These are phyloP conservation scores for Punica granatum DNA, from an alignment of 345 rosid species.

Conservation along the genomic window DNA sequence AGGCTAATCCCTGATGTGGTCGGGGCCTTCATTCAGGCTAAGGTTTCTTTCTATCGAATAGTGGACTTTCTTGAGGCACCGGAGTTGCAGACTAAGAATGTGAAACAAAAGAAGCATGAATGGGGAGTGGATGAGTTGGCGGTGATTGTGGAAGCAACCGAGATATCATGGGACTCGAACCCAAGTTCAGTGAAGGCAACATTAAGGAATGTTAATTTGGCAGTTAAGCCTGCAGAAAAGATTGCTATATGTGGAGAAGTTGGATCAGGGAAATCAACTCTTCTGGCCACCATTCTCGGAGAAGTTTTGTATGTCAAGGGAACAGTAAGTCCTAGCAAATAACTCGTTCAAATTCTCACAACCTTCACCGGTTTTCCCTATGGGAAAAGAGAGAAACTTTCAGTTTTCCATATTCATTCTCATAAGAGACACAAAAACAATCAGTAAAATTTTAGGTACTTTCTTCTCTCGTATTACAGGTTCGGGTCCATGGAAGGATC, in stretches of 20 bases:
- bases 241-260: conserved; percentile 57
- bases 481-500: conserved; percentile 27
- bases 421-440: no score
- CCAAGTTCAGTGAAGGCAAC: conserved; percentile 20
- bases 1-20: conserved; percentile 41
- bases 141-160: conserved; percentile 20
- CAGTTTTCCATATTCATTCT: no score
- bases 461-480: conserved; percentile 15
- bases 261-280: conserved; percentile 60
- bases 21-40: conserved; percentile 34
- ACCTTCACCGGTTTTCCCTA: background rate
- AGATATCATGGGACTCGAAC: conserved; percentile 40
- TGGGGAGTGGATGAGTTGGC: conserved; percentile 11
- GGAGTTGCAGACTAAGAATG: conserved; percentile 22
- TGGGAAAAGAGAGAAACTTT: background rate
- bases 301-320: conserved; percentile 45
- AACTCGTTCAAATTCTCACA: background rate
- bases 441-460: background rate
- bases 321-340: conserved; percentile 20
- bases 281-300: conserved; percentile 50
- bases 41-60: conserved; percentile 38
- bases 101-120: conserved; percentile 11
- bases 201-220: conserved; percentile 27
- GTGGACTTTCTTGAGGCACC: conserved; percentile 39
- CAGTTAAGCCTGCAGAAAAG: conserved; percentile 28